Base-by-base conservation (phyloP, 2,329 filamentous ascomycete genomes). In the Claviceps maximensis region DNA sequence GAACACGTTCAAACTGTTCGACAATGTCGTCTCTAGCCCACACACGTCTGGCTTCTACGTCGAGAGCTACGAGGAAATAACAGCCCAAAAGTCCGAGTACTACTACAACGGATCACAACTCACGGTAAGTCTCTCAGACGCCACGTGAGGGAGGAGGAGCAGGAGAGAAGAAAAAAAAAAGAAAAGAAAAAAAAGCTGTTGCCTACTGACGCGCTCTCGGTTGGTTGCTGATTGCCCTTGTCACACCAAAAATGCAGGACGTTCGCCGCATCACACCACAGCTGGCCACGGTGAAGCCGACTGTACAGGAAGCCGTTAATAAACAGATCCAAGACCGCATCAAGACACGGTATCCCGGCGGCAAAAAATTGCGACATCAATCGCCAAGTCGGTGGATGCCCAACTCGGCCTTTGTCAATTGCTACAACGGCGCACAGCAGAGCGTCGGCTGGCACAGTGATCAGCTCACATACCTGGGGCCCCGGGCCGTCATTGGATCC, bases 331-430 rank as follows among this genome's bases (percentile, higher is more conserved):
- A 78, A 52, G 72, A 75, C 7, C 82, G 89, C 8, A 93, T 91
- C 55, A 71, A 71, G 48, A 75, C 78, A 3, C 76, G 77, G 52
- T 88, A 93, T 55, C 84, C 86, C 0, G 72, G 71, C 19, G 81
- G 83, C 13, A 75, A 79, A 65, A 95, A 91, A 65, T 77, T 96
- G 29, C 83, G 77, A 59, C 83, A 87, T 59, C 90, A 96, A 62
- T 86, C 84, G 0, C 78, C 87, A 0, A 67, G 77, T 0, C 69
- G 76, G 0, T 97, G 91, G 90, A 72, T 73, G 9, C 87, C 91
- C 10, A 97, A 97, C 63, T 88, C 89, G 0, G 89, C 90, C 0
- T 91, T 96, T 62, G 90, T 95, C 17, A 98, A 98, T 66, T 95
- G 89, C 71, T 98, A 98, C 66, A 75, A 84, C 60, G 90, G 90